phyloP scores from a whole-genome alignment of 257 asterid genomes.

The Solanum pennellii region DNA sequence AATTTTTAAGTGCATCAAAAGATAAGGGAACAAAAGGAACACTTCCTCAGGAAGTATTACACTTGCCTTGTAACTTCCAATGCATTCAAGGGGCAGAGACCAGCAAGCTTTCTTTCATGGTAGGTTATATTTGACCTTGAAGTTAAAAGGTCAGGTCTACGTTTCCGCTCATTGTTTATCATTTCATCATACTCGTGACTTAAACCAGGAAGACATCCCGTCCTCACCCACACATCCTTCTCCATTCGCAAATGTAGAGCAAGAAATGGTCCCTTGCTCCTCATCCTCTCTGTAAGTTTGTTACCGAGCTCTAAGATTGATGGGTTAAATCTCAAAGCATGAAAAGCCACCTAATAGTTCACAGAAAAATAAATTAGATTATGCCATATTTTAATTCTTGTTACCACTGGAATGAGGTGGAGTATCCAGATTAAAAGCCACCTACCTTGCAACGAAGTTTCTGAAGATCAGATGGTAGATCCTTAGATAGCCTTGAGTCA shows the following conservation, averaged over 20 bases:
- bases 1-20: neutral
- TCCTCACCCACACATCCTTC: constrained; percentile 92
- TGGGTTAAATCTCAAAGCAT: constrained; percentile 65
- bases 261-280: constrained; percentile 73
- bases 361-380: neutral
- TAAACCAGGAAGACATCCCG: constrained; percentile 89
- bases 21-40: neutral
- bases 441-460: constrained; percentile 96
- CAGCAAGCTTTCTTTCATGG: constrained; percentile 66
- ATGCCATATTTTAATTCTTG: neutral
- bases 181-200: constrained; percentile 43
- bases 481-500: constrained; percentile 90
- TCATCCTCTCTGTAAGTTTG: constrained; percentile 59
- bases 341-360: constrained; percentile 67
- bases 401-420: neutral
- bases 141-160: constrained; percentile 54
- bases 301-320: constrained; percentile 55
- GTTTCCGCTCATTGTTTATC: constrained; percentile 58
- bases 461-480: constrained; percentile 90
- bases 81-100: constrained; percentile 78
- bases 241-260: constrained; percentile 93
- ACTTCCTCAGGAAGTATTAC: neutral
- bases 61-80: constrained; percentile 55
- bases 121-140: constrained; percentile 79
- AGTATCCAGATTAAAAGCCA: neutral